Conservation (phyloP, 2,329 filamentous ascomycete species). For the Fusarium agapanthi region DNA sequence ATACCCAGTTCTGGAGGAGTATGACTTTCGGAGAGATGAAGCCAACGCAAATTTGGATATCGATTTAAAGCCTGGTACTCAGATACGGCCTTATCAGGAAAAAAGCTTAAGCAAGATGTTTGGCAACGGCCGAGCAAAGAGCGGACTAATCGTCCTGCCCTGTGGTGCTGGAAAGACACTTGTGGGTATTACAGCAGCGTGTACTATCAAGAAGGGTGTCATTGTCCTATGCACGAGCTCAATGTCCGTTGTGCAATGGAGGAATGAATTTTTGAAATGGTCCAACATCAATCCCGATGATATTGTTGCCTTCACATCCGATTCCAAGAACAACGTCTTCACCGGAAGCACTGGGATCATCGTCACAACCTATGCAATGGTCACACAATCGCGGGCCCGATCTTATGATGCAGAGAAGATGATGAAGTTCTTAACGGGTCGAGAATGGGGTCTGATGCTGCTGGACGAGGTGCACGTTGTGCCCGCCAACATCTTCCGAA, state of each 20-base stretch:
- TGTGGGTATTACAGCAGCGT: slow-evolving; percentile 97
- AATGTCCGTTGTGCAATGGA: slow-evolving; percentile 98
- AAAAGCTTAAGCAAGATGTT: slow-evolving; percentile 99
- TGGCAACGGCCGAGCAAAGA: slow-evolving; percentile 95
- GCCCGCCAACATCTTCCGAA: slow-evolving; percentile 94
- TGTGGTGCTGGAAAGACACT: slow-evolving; percentile 97
- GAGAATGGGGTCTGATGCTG: slow-evolving; percentile 98
- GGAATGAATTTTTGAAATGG: slow-evolving; percentile 97
- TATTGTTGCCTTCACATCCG: slow-evolving; percentile 93
- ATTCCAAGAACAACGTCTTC: slow-evolving; percentile 83
- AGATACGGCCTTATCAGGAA: slow-evolving; percentile 95
- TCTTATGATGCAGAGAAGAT: slow-evolving; percentile 96
- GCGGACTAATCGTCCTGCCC: slow-evolving; percentile 94
- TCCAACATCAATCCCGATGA: slow-evolving; percentile 93
- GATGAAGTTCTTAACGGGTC: slow-evolving; percentile 89
- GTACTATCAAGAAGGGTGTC: slow-evolving; percentile 95
- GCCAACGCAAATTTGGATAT: slow-evolving; percentile 93
- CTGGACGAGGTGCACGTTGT: slow-evolving; percentile 98
- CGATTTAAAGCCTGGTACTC: slow-evolving; percentile 86
- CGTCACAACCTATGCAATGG: slow-evolving; percentile 98
- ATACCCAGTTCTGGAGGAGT: slow-evolving; percentile 92
- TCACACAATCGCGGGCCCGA: slow-evolving; percentile 87
- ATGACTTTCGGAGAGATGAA: slow-evolving; percentile 93
- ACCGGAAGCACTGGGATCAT: slow-evolving; percentile 93
- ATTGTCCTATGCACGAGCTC: slow-evolving; percentile 96